A percentile compares a stretch with the other conserved stretches of the same genome.
Conservation (phyloP, 805 yeast genomes). For the Tetrapisispora namnaoensis region DNA sequence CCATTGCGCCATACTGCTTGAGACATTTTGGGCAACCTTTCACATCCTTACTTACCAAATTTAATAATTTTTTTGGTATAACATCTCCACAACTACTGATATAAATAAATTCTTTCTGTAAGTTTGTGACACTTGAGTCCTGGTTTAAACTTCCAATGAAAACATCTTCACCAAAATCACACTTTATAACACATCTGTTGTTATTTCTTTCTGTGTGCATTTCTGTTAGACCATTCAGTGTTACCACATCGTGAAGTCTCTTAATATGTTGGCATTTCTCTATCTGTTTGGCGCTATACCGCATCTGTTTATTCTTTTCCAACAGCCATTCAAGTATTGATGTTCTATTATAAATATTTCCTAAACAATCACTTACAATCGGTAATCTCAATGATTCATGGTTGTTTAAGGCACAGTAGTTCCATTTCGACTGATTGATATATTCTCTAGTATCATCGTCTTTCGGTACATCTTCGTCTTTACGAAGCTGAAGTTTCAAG, state of each 20-base stretch:
- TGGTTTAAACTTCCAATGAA: constrained; percentile 28
- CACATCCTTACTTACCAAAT: constrained; percentile 9
- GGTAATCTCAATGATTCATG: constrained; percentile 38
- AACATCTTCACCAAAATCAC: constrained; percentile 21
- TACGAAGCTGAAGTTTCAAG: constrained; percentile 7
- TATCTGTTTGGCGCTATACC: constrained; percentile 19
- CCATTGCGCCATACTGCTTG: constrained; percentile 11
- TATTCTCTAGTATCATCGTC: constrained; percentile 15
- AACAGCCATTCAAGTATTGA: constrained; percentile 49
- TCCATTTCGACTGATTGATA: constrained; percentile 30
- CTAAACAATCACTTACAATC: constrained; percentile 59
- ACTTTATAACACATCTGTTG: constrained; percentile 4
- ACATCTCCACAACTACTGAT: constrained; percentile 39
- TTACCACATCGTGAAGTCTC: constrained; percentile 37
- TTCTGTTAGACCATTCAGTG: constrained; percentile 27
- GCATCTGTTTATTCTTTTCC: constrained; percentile 15
- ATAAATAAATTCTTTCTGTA: constrained; percentile 32
- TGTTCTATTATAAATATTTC: constrained; percentile 56
- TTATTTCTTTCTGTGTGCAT: neutral
- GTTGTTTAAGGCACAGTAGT: constrained; percentile 37
- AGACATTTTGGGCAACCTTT: constrained; percentile 37
- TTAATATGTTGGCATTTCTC: constrained; percentile 29
- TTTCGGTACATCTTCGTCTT: constrained; percentile 23
- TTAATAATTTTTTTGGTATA: constrained; percentile 28
- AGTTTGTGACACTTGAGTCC: neutral